Percentiles rank a stretch among this genome's conserved stretches.
Conservation (phyloP, 2,329 filamentous ascomycete genomes). For the Fusarium tuaranense region DNA sequence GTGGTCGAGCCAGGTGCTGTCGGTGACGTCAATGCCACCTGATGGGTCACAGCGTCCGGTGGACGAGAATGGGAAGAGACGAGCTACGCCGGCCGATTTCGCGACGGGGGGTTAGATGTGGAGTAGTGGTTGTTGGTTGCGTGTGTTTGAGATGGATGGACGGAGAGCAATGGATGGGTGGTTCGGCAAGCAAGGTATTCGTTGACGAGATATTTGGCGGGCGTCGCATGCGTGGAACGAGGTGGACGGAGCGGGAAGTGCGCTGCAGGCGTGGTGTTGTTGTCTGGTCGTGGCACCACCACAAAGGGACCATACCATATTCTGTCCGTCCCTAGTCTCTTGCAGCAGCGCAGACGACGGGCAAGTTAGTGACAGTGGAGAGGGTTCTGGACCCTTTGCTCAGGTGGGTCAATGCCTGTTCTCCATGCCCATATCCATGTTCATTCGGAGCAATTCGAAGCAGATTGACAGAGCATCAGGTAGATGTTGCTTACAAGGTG, state of each 20-base stretch:
- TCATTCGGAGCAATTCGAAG: conserved; percentile 1
- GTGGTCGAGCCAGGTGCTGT: conserved; percentile 19
- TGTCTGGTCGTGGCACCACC: conserved; percentile 37
- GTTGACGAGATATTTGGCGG: conserved; percentile 14
- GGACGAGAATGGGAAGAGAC: conserved; percentile 28
- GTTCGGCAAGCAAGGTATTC: conserved; percentile 22
- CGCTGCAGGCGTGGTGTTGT: conserved; percentile 41
- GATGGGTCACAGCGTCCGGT: conserved; percentile 28
- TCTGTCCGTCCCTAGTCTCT: conserved; percentile 4
- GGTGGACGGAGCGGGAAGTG: conserved; percentile 7
- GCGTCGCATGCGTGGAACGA: conserved; percentile 29
- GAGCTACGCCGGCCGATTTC: conserved; percentile 10
- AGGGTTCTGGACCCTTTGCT: conserved; percentile 33
- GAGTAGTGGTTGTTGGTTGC: conserved; percentile 17
- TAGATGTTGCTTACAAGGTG: not conserved
- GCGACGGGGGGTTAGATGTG: conserved; percentile 23
- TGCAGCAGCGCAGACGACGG: not conserved
- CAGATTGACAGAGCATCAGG: conserved; percentile 13
- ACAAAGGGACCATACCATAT: conserved; percentile 4
- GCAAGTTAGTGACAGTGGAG: conserved; percentile 3
- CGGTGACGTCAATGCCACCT: conserved; percentile 47
- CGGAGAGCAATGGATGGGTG: conserved; percentile 27
- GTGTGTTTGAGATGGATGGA: conserved; percentile 28
- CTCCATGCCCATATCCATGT: conserved; percentile 3
- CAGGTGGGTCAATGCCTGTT: conserved; percentile 25